Evolutionary conservation across 352 stramenopile species (phyloP).

Genomic region (Pythium pyrilobum): DNA sequence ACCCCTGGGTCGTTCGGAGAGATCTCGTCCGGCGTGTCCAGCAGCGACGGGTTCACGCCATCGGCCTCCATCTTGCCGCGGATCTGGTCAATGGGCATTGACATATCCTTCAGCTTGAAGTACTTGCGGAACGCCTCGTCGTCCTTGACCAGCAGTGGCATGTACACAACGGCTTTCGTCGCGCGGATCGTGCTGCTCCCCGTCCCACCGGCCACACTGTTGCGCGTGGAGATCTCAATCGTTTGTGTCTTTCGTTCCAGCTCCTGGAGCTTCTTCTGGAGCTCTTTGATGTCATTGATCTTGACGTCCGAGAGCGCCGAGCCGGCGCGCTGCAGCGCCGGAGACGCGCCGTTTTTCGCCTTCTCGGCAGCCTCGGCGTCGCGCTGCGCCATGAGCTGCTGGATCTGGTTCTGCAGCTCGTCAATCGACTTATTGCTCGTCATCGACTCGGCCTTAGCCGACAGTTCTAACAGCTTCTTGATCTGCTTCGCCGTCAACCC

Average conservation of each 20-base stretch:
- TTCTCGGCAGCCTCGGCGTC: slow-evolving; percentile 18
- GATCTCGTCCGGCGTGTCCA: slow-evolving; percentile 65
- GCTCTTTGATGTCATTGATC: slow-evolving; percentile 66
- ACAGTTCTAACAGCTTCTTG: slow-evolving; percentile 63
- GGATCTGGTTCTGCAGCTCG: slow-evolving; percentile 66
- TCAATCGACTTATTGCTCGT: slow-evolving; percentile 44
- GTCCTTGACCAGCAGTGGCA: slow-evolving; percentile 58
- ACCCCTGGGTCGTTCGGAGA: slow-evolving; percentile 77
- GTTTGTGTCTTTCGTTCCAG: slow-evolving; percentile 70
- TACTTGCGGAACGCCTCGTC: slow-evolving; percentile 72
- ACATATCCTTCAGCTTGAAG: slow-evolving; percentile 79
- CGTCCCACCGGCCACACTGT: slow-evolving; percentile 5
- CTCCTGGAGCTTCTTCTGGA: slow-evolving; percentile 69
- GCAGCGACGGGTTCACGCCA: slow-evolving; percentile 46
- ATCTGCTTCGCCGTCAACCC: slow-evolving; percentile 58
- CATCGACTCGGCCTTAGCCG: slow-evolving; percentile 44
- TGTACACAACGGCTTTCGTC: slow-evolving; percentile 38
- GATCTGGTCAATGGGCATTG: slow-evolving; percentile 77
- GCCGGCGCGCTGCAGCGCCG: slow-evolving; percentile 21
- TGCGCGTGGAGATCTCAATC: slow-evolving; percentile 30
- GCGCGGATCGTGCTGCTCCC: slow-evolving; percentile 10
- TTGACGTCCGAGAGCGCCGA: slow-evolving; percentile 40
- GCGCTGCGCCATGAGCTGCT: slow-evolving; percentile 54
- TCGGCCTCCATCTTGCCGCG: slow-evolving; percentile 77
- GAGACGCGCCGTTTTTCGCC: slow-evolving; percentile 7